Evolutionary conservation across 768 basidiomycete species (phyloP), one percentile per base, ranked within the genome.

Genomic region (Leucogyrophana mollusca): DNA sequence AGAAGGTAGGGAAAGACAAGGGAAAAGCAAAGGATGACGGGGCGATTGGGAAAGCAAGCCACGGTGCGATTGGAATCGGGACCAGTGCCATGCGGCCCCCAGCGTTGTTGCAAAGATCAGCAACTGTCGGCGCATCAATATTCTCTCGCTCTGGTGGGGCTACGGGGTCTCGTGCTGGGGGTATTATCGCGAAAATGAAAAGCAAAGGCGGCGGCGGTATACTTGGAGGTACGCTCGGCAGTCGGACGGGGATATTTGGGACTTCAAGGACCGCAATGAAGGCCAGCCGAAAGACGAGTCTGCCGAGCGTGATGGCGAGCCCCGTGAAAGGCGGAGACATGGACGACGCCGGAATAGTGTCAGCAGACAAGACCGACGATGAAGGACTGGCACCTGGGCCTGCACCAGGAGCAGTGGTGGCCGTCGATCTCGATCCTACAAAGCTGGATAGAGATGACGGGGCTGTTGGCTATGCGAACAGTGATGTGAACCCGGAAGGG

Each of bases 231-330:
- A n/a, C n/a, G 4, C 13, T 20, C 8, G 53, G 49, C 6, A 45
- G 21, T 30, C 52, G 49, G 8, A 52, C 50, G 34, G 54, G 51
- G 16, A 25, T 20, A 23, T 25, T 47, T 4, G 56, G 61, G 5
- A 59, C 66, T 6, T 59, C 43, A 50, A 55, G 46, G 46, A 23
- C 43, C 7, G 57, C 60, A 3, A 52, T 57, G 20, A 64, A 62
- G 40, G 73, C 61, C 16, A 78, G 74, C 52, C 70, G 69, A 62
- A 69, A 70, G 56, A 65, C 71, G n/a, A 70, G 56, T 25, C 51
- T 78, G 37, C 74, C 76, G 2, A 65, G 64, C 18, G 76, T 77
- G 6, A 59, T 59, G 42, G 77, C 65, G 4, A 78, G 75, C 47
- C 74, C 76, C 3, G 71, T 73, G 46, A 78, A 78, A 51, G 71